Percentiles rank a stretch among this genome's conserved stretches.
Conservation (phyloP, 73 alveolate species). For the Paramecium sonneborni region DNA sequence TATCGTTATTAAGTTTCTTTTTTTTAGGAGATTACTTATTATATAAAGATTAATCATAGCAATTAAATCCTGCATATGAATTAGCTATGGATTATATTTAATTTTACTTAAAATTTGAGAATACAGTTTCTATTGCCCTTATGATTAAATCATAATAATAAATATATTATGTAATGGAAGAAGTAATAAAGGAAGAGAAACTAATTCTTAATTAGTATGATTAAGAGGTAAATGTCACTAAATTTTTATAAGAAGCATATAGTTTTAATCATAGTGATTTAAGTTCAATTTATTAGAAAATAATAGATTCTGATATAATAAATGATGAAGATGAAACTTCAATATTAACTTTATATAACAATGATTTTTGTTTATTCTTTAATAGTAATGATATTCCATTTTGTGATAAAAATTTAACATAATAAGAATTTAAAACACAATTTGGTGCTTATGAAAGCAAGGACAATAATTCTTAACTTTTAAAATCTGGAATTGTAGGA, state of each 20-base stretch:
- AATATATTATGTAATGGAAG: not conserved
- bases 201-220: not conserved
- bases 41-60: not conserved
- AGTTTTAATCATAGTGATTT: not conserved
- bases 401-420: not conserved
- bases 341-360: not conserved
- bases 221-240: not conserved
- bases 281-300: not conserved
- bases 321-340: not conserved
- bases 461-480: not conserved
- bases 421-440: not conserved
- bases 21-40: not conserved
- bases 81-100: conserved; percentile 1
- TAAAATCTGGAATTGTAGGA: conserved; percentile 1
- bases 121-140: not conserved
- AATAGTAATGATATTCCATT: not conserved
- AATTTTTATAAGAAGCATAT: not conserved
- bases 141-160: not conserved
- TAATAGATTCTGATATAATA: not conserved
- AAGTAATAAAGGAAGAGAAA: not conserved
- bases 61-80: not conserved
- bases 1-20: not conserved
- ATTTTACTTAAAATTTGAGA: not conserved
- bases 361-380: not conserved
- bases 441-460: not conserved